phyloP scores from a whole-genome alignment of 768 basidiomycete species.

The Lentinula detonsa region DNA sequence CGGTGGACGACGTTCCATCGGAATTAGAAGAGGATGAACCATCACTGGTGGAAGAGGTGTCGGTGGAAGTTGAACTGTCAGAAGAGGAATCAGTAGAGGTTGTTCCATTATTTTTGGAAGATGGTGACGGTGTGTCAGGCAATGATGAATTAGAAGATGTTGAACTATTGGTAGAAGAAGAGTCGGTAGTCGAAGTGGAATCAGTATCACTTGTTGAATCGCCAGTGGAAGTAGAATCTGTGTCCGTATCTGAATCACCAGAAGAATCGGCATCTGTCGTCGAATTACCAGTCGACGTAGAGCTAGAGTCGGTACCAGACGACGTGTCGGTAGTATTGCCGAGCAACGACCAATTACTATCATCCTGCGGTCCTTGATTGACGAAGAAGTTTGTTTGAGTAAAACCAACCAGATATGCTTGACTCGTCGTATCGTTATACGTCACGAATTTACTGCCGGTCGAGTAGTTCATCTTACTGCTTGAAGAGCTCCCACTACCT shows the following conservation, averaged over 20 bases:
- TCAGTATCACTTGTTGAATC: background rate
- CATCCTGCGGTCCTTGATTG: background rate
- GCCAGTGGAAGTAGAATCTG: background rate
- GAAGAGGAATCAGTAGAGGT: background rate
- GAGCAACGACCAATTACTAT: background rate
- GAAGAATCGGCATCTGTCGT: background rate
- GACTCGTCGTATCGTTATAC: conserved; percentile 1
- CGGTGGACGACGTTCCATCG: background rate
- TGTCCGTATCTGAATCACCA: background rate
- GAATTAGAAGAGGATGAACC: background rate
- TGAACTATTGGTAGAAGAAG: background rate
- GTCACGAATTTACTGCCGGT: background rate
- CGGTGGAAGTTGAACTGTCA: background rate
- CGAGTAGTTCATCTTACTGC: background rate
- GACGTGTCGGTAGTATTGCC: background rate
- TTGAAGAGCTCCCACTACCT: background rate
- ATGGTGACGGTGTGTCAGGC: background rate
- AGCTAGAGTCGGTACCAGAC: background rate
- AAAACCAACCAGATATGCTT: conserved; percentile 3
- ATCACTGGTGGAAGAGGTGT: background rate
- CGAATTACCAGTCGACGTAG: background rate
- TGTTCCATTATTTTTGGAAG: background rate
- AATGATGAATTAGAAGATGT: background rate
- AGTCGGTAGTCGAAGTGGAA: background rate
- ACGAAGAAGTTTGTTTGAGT: background rate